phyloP scores from a whole-genome alignment of 805 yeast species.

The Cyberlindnera nakhonratchasimensis region DNA sequence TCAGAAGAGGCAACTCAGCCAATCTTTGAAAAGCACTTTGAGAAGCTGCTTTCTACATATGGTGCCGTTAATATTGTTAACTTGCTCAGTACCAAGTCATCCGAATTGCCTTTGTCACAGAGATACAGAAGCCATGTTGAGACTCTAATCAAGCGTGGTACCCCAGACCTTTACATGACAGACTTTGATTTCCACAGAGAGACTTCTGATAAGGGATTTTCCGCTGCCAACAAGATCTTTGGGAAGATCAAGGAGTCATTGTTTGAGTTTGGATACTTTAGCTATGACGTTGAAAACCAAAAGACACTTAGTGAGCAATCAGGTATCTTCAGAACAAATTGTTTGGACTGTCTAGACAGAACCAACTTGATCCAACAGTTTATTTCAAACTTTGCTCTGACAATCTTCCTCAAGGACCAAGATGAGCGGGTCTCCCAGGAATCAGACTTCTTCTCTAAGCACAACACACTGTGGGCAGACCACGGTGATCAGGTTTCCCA shows the following conservation, averaged over 20 bases:
- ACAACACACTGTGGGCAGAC: conserved; percentile 86
- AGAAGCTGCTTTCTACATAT: conserved; percentile 62
- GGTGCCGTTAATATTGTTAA: conserved; percentile 91
- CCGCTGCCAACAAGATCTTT: conserved; percentile 64
- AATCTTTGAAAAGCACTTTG: conserved; percentile 72
- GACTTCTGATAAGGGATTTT: conserved; percentile 86
- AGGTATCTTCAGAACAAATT: conserved; percentile 91
- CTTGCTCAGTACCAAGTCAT: conserved; percentile 72
- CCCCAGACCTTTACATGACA: conserved; percentile 53
- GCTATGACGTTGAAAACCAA: conserved; percentile 55
- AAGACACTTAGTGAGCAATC: conserved; percentile 68
- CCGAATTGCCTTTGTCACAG: conserved; percentile 69
- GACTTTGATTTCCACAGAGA: conserved; percentile 94
- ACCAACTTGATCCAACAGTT: conserved; percentile 89
- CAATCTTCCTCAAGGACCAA: conserved; percentile 45
- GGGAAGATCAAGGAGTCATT: conserved; percentile 63
- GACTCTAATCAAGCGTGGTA: conserved; percentile 28
- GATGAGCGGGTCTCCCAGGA: conserved; percentile 35
- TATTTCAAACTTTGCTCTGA: conserved; percentile 68
- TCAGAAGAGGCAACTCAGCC: conserved; percentile 92
- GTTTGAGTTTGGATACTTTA: conserved; percentile 78
- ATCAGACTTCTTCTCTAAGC: conserved; percentile 50
- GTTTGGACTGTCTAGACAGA: conserved; percentile 92
- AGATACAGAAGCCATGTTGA: conserved; percentile 61
- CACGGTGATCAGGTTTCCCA: conserved; percentile 96